Conservation (phyloP, 805 yeast species). For the Candida berthetii region DNA sequence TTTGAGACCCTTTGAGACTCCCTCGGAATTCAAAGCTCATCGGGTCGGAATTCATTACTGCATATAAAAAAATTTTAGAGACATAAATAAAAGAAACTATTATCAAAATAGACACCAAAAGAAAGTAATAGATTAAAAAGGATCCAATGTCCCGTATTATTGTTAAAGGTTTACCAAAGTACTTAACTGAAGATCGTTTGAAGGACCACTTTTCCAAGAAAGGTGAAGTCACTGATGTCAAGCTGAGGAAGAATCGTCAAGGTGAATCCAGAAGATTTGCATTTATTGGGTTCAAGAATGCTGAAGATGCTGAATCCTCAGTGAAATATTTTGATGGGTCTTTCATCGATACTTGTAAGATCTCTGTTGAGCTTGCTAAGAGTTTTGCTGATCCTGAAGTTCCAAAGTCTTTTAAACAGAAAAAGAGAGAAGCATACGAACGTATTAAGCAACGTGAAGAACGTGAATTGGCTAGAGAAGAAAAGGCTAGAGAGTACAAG, state of each 20-base stretch:
- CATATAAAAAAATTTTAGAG: neutral
- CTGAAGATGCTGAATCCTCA: constrained; percentile 71
- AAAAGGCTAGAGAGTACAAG: constrained; percentile 31
- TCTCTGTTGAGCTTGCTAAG: constrained; percentile 79
- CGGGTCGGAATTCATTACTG: neutral
- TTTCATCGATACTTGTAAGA: constrained; percentile 75
- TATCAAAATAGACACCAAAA: too few species aligned
- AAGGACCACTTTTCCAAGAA: constrained; percentile 52
- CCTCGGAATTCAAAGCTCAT: constrained; percentile 1
- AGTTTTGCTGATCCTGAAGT: constrained; percentile 80
- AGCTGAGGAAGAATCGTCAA: constrained; percentile 68
- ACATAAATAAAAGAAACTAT: neutral
- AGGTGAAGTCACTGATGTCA: constrained; percentile 82
- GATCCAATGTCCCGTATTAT: constrained; percentile 67
- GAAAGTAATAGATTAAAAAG: neutral
- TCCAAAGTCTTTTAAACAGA: constrained; percentile 57
- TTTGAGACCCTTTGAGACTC: too few species aligned
- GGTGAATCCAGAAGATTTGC: constrained; percentile 94
- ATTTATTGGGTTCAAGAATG: constrained; percentile 78
- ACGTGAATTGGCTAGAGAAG: constrained; percentile 29
- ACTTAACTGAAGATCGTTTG: constrained; percentile 68
- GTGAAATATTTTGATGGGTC: constrained; percentile 70
- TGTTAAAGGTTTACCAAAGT: constrained; percentile 82
- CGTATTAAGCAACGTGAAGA: constrained; percentile 44
- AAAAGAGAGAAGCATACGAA: constrained; percentile 41